Conservation (phyloP, 148 eudicot species). For the Vaccinium macrocarpon region DNA sequence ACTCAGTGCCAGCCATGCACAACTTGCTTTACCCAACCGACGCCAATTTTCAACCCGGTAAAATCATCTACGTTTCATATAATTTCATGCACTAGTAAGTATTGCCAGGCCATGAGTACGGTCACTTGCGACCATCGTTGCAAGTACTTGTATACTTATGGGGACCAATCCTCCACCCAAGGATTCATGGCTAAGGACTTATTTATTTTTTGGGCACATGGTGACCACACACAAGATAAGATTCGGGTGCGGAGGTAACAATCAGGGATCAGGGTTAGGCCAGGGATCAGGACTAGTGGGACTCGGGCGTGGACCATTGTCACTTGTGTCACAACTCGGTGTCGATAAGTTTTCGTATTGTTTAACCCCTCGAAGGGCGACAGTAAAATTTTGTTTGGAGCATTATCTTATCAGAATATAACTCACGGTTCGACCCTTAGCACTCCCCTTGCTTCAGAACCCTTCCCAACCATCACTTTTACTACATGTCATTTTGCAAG, state of each 20-base stretch:
- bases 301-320: conserved; percentile 42
- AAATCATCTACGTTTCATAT: conserved; percentile 27
- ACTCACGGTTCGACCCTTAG: neutral
- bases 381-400: conserved; percentile 23
- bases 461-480: conserved; percentile 18
- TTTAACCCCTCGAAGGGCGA: conserved; percentile 25
- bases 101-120: conserved; percentile 10
- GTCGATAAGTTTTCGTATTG: conserved; percentile 42
- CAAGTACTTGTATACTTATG: conserved; percentile 22
- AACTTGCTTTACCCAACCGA: conserved; percentile 33
- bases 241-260: conserved; percentile 42
- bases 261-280: conserved; percentile 30
- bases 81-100: conserved; percentile 14
- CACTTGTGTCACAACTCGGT: conserved; percentile 38
- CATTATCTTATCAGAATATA: conserved; percentile 16
- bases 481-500: conserved; percentile 26
- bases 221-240: conserved; percentile 29
- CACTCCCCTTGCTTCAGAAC: conserved; percentile 30
- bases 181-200: conserved; percentile 40
- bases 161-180: conserved; percentile 33
- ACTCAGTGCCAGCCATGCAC: conserved; percentile 56
- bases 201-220: conserved; percentile 19
- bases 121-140: conserved; percentile 17
- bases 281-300: conserved; percentile 42
- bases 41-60: conserved; percentile 40